Conservation (phyloP, 257 asterid species). For the Nicotiana attenuata region DNA sequence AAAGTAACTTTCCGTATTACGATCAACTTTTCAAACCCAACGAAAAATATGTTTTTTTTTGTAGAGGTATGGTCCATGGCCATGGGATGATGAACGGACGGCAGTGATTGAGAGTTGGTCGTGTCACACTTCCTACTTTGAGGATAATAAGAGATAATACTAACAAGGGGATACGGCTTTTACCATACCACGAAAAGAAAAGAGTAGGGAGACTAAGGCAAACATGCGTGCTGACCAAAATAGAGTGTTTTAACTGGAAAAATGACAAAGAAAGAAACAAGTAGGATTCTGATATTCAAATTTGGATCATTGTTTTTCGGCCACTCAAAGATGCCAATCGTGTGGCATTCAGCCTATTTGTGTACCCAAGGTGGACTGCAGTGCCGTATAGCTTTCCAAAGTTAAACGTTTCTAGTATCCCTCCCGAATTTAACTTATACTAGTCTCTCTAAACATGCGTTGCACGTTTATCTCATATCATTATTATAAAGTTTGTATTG, state of each 20-base stretch:
- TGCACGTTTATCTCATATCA: no score
- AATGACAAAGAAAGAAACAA: conserved; percentile 1
- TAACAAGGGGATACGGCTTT: conserved; percentile 28
- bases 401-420: neutral
- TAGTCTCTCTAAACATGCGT: no score
- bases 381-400: neutral
- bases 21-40: conserved; percentile 11
- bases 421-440: no score
- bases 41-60: neutral
- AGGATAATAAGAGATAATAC: neutral
- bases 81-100: conserved; percentile 17
- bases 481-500: no score
- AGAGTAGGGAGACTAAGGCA: neutral
- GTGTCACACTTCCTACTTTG: neutral
- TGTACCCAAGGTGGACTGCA: conserved; percentile 16
- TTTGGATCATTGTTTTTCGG: neutral
- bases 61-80: neutral
- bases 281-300: conserved; percentile 18
- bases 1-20: conserved; percentile 13
- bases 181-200: conserved; percentile 26
- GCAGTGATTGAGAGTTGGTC: conserved; percentile 18
- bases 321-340: conserved; percentile 53
- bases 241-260: neutral
- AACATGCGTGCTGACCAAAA: conserved; percentile 31
- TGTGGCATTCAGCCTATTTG: conserved; percentile 36